Percentiles rank a stretch among this genome's conserved stretches.
Conservation (phyloP, 202 grass and related monocot genomes). For the Schoenoplectus triqueter region DNA sequence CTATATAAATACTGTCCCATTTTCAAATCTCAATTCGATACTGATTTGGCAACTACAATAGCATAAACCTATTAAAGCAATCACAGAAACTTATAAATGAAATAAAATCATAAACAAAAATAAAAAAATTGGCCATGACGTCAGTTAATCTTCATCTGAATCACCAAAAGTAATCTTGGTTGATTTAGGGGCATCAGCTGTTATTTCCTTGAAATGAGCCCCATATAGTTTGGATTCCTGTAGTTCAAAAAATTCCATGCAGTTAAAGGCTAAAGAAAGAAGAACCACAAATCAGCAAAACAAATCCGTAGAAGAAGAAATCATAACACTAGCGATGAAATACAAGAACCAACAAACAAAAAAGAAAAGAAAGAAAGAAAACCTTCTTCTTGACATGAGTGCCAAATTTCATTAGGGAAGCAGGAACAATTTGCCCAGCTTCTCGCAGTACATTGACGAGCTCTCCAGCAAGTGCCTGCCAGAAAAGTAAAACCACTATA, state of each 20-base stretch:
- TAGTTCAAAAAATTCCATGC: not conserved
- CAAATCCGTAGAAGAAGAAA: not conserved
- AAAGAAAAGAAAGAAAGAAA: not conserved
- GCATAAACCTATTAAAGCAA: not conserved
- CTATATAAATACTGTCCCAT: not conserved
- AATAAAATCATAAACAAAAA: slow-evolving; percentile 11
- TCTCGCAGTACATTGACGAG: slow-evolving; percentile 95
- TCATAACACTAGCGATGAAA: not conserved
- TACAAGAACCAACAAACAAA: not conserved
- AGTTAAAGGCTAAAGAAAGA: not conserved
- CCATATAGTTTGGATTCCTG: slow-evolving; percentile 95
- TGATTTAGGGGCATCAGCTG: slow-evolving; percentile 79
- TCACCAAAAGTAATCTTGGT: slow-evolving; percentile 85
- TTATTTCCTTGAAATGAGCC: slow-evolving; percentile 89
- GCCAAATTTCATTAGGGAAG: slow-evolving; percentile 82
- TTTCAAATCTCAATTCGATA: not conserved
- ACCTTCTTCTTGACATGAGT: slow-evolving; percentile 99
- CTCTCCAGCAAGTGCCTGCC: slow-evolving; percentile 84
- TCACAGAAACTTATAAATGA: not conserved
- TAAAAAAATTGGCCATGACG: not conserved
- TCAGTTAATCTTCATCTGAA: slow-evolving; percentile 70
- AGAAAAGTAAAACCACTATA: slow-evolving; percentile 14
- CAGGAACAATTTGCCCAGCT: slow-evolving; percentile 85
- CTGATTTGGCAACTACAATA: not conserved
- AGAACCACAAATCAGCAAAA: not conserved